Evolutionary conservation across 108 stramenopile genomes (phyloP), one percentile per base, ranked within the genome.

Genomic region (Nitzschia palea): DNA sequence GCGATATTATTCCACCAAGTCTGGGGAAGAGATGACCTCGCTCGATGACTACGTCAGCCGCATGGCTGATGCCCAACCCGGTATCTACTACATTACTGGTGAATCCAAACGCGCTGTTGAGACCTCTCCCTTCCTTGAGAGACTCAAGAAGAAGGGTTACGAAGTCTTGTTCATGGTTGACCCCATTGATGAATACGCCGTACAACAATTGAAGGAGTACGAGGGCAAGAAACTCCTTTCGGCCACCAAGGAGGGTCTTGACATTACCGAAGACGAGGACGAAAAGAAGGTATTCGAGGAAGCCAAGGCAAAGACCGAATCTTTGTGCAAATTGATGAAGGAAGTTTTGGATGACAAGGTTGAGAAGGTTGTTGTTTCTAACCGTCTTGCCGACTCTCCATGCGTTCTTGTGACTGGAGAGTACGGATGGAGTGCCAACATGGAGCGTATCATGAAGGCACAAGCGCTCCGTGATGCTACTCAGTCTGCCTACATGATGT

Each of bases 391-490:
- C 15, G 96, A 99, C 74, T 95, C 95, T 47, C 99, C 99, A 34
- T 99, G 99, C 83, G 89, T 89, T 51, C 95, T 99, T 31, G 98
- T 99, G 9, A 99, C 99, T 25, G 99, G 99, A 25, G 99, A 99
- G 81, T 99, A 97, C 77, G 99, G 99, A 58, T 99, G 99, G 99
- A 92, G 96, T 57, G 99, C 99, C 68, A 98, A 98, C 88, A 99
- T 99, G 99, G 99, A 99, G 85, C 97, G 98, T 74, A 99, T 99
- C 84, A 99, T 99, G 99, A 99, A 99, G 86, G 99, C 99, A 8
- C 99, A 99, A 87, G 98, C 99, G 31, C 96, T 99, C 40, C 97
- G 99, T 62, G 99, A 99, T 84, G 83, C 95, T 23, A 86, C 95
- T 67, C 96, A 97, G 65, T 93, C 92, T 34, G 88, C 96, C 29